phyloP scores from a whole-genome alignment of 2,329 filamentous ascomycete genomes.

The Cercospora zeina region DNA sequence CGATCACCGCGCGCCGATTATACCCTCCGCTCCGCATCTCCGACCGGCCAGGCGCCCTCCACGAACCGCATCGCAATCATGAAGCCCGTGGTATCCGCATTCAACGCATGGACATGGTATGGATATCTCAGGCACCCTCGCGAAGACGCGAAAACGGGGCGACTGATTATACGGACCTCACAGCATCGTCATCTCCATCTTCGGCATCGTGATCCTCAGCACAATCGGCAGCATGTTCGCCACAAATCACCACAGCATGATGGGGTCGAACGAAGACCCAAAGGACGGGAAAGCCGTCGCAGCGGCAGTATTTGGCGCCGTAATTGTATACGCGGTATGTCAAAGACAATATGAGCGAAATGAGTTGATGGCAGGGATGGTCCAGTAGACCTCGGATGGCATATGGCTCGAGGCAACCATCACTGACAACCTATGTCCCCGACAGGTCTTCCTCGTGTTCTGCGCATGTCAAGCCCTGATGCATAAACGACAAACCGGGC shows the following conservation, averaged over 20 bases:
- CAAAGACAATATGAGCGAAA: background rate
- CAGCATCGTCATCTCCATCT: slow-evolving; percentile 70
- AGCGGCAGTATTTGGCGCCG: slow-evolving; percentile 80
- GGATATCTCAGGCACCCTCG: slow-evolving; percentile 36
- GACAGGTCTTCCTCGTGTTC: slow-evolving; percentile 82
- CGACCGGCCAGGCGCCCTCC: slow-evolving; percentile 15
- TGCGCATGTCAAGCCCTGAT: slow-evolving; percentile 86
- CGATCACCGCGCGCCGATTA: background rate
- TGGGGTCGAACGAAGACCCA: slow-evolving; percentile 65
- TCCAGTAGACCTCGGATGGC: background rate
- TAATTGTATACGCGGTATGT: slow-evolving; percentile 85
- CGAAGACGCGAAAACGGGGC: background rate
- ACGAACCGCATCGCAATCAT: slow-evolving; percentile 56
- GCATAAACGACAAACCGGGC: slow-evolving; percentile 77
- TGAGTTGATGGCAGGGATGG: slow-evolving; percentile 3
- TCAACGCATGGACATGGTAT: slow-evolving; percentile 95
- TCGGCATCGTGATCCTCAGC: slow-evolving; percentile 65
- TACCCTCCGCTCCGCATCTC: slow-evolving; percentile 1
- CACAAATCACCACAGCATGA: slow-evolving; percentile 76
- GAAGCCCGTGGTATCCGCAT: slow-evolving; percentile 90
- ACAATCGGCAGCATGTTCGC: slow-evolving; percentile 71
- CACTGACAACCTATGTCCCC: background rate
- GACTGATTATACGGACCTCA: slow-evolving; percentile 14
- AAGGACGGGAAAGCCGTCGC: slow-evolving; percentile 75
- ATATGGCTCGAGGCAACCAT: background rate